A percentile compares a stretch with the other conserved stretches of the same genome.
These are phyloP conservation scores for Colletotrichum sp. DNA, from an alignment of 2,329 filamentous ascomycete genomes.

Conservation along the genomic window DNA sequence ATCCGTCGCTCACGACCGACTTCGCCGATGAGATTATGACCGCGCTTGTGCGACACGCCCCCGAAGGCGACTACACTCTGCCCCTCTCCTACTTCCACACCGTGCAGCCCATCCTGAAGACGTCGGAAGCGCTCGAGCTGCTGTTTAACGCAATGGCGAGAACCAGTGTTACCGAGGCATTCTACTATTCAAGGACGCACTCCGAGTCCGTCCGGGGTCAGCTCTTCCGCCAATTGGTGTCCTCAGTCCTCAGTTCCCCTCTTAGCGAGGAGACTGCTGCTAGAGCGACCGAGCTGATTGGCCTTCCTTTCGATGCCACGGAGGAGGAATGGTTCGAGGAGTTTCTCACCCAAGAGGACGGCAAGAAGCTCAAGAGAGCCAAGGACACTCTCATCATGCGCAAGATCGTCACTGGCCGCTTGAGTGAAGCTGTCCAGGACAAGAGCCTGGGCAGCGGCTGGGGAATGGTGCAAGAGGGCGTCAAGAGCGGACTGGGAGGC, in stretches of 20 bases:
- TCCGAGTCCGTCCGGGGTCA: slow-evolving; percentile 64
- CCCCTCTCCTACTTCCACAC: slow-evolving; percentile 81
- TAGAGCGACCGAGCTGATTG: slow-evolving; percentile 72
- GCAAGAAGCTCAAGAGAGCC: slow-evolving; percentile 66
- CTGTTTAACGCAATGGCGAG: slow-evolving; percentile 73
- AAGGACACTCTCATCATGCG: slow-evolving; percentile 79
- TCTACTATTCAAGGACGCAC: slow-evolving; percentile 73
- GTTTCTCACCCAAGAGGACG: slow-evolving; percentile 68
- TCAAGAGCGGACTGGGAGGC: slow-evolving; percentile 46
- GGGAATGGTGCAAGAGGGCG: slow-evolving; percentile 55
- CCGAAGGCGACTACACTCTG: slow-evolving; percentile 65
- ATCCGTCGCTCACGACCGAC: slow-evolving; percentile 79
- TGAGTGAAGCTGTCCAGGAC: slow-evolving; percentile 51
- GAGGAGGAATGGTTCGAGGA: slow-evolving; percentile 80
- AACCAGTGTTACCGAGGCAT: slow-evolving; percentile 73
- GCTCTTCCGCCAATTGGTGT: slow-evolving; percentile 71
- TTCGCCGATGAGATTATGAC: slow-evolving; percentile 84
- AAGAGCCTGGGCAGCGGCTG: slow-evolving; percentile 49
- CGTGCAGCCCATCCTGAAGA: slow-evolving; percentile 74
- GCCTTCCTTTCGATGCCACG: slow-evolving; percentile 70
- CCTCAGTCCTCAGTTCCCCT: slow-evolving; percentile 55
- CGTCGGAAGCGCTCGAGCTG: slow-evolving; percentile 63
- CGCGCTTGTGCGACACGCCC: slow-evolving; percentile 66
- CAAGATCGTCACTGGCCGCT: slow-evolving; percentile 69
- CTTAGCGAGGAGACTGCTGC: slow-evolving; percentile 48